A percentile compares a stretch with the other conserved stretches of the same genome.
These are phyloP conservation scores for Alternaria ventricosa DNA, from an alignment of 2,329 filamentous ascomycete genomes.

Conservation along the genomic window DNA sequence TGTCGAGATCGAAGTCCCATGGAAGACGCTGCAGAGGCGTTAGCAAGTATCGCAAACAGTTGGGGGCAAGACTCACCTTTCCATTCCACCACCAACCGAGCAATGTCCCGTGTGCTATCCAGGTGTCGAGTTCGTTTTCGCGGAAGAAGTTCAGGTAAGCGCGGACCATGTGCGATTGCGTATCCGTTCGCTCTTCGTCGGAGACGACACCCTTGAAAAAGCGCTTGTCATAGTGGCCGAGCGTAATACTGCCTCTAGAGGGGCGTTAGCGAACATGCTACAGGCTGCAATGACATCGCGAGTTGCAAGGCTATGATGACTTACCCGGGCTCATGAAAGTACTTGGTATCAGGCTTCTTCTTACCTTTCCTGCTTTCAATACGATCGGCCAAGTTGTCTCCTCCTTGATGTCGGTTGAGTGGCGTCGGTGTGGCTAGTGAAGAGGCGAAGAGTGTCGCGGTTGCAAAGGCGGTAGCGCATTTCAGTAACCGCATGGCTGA, in stretches of 20 bases:
- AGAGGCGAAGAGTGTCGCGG: constrained; percentile 25
- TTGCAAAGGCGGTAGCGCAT: constrained; percentile 28
- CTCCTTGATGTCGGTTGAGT: background rate
- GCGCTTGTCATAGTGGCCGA: constrained; percentile 76
- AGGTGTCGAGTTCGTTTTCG: constrained; percentile 74
- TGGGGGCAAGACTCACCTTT: constrained; percentile 50
- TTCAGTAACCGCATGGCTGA: constrained; percentile 36
- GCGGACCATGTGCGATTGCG: constrained; percentile 72
- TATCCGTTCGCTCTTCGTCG: constrained; percentile 70
- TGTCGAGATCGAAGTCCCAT: constrained; percentile 86
- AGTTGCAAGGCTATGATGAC: constrained; percentile 12
- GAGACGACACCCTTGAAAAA: constrained; percentile 70
- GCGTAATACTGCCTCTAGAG: constrained; percentile 55
- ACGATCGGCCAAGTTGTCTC: background rate
- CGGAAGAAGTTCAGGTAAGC: constrained; percentile 74
- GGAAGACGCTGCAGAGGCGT: constrained; percentile 67
- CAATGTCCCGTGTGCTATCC: constrained; percentile 84
- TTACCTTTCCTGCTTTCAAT: background rate
- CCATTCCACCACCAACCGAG: constrained; percentile 91
- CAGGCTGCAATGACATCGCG: background rate
- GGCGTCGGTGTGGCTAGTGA: constrained; percentile 30
- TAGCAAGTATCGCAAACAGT: constrained; percentile 6
- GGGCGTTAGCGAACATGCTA: constrained; percentile 16
- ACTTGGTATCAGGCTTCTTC: constrained; percentile 33
- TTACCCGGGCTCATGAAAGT: constrained; percentile 50